Conservation (phyloP, 2,329 filamentous ascomycete genomes). For the Aspergillus uvarum region DNA sequence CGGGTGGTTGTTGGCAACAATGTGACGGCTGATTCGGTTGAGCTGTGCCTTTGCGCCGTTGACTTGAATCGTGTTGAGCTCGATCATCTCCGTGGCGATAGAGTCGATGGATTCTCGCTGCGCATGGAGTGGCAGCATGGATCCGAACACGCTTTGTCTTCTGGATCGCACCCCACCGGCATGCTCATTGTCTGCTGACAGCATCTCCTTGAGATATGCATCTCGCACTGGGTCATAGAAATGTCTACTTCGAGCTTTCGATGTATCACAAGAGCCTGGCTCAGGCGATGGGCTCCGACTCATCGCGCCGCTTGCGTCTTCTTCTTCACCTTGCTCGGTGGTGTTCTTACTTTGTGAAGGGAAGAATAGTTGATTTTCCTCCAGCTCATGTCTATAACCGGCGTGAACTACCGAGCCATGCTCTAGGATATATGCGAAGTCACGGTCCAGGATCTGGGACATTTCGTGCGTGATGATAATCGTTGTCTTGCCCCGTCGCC, state of each 20-base stretch:
- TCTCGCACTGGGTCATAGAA: background rate
- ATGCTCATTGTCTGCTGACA: background rate
- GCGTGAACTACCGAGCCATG: conserved; percentile 66
- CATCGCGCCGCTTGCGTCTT: background rate
- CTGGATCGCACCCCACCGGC: background rate
- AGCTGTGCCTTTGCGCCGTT: background rate
- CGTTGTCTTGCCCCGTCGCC: conserved; percentile 79
- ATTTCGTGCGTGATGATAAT: conserved; percentile 93
- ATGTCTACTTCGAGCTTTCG: background rate
- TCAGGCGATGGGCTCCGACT: background rate
- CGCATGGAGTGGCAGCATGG: background rate
- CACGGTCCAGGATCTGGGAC: conserved; percentile 67
- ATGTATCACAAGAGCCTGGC: too few species aligned
- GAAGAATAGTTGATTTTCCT: conserved; percentile 28
- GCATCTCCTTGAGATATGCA: background rate
- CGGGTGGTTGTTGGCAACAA: background rate
- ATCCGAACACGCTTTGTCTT: background rate
- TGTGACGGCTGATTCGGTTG: background rate
- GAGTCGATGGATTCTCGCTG: background rate
- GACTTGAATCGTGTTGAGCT: conserved; percentile 2
- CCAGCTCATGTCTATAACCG: conserved; percentile 62
- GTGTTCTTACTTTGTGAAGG: background rate
- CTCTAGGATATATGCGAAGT: conserved; percentile 80
- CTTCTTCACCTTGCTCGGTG: background rate
- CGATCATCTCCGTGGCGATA: conserved; percentile 2